phyloP scores from a whole-genome alignment of 306 rosid species.

The Vicia villosa region DNA sequence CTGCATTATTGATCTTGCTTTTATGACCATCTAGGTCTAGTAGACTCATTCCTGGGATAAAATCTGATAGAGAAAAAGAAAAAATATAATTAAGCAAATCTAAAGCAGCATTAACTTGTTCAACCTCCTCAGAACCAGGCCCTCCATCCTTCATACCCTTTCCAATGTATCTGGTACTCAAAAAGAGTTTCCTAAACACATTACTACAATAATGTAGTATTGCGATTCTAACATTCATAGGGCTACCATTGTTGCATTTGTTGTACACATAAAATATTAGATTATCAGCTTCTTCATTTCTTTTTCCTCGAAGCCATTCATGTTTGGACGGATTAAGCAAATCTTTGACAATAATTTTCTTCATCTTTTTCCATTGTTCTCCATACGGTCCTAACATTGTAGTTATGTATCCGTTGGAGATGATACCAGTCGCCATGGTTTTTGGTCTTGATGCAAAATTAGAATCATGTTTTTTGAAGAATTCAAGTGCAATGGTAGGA shows the following conservation, averaged over 20 bases:
- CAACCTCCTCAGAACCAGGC: slow-evolving; percentile 45
- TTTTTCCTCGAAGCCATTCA: slow-evolving; percentile 38
- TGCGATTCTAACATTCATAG: slow-evolving; percentile 35
- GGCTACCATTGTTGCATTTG: slow-evolving; percentile 13
- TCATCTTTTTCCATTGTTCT: no score
- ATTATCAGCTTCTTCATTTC: slow-evolving; percentile 47
- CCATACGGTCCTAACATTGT: no score
- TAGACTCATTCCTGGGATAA: slow-evolving; percentile 40
- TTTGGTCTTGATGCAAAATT: no score
- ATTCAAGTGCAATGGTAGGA: slow-evolving; percentile 37
- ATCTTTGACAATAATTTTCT: background rate
- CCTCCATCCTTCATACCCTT: slow-evolving; percentile 46
- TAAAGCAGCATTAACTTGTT: slow-evolving; percentile 35
- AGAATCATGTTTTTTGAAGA: slow-evolving; percentile 48
- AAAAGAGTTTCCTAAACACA: slow-evolving; percentile 32
- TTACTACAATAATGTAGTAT: slow-evolving; percentile 43
- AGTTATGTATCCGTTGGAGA: no score
- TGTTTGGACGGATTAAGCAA: slow-evolving; percentile 19
- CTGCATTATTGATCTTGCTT: slow-evolving; percentile 19
- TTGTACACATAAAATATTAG: slow-evolving; percentile 41
- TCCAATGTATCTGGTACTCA: slow-evolving; percentile 45
- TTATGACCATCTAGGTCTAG: slow-evolving; percentile 47
- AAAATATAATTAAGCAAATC: slow-evolving; percentile 21
- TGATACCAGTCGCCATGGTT: no score
- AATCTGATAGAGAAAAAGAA: slow-evolving; percentile 44